Base-by-base conservation (phyloP, 1,284 basidiomycete genomes). In the Golubevia pallescens region DNA sequence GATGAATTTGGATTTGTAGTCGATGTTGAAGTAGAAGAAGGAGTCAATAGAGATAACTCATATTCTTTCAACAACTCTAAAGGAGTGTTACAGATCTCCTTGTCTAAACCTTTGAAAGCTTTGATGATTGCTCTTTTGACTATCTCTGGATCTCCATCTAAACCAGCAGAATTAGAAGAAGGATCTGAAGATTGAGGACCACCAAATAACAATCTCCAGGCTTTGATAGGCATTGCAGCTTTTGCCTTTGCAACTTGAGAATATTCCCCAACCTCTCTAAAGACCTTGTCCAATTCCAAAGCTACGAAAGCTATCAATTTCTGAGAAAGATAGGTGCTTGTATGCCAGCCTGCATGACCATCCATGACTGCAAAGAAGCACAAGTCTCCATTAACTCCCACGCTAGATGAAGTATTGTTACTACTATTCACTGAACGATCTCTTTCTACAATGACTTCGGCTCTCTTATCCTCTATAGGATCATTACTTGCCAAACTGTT, bases 321-420 rank as follows among this genome's bases (percentile, higher is more conserved):
- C 54, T 84, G 73, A 20, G 77, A 77, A 28, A 85, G 76, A 34
- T 82, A 62, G 28, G 69, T 69, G 21, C 73, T 73, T 23, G 82
- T 85, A 59, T 78, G 64, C 54, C 63, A 78, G 21, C 82, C 82
- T 20, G 78, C 76, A 58, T 85, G 82, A 14, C 82, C 82, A 62
- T 85, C 82, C 80, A 84, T 81, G 57, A 85, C 77, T 20, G 81
- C 78, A 52, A 84, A 84, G 73, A 85, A 85, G 63, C 14, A 57
- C 10, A 60, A 54, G 51, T 65, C 63, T 1, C 57, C 57, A 14
- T 34, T 51, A 32, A 53, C 53, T 8, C 3, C 52, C 16, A 28
- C 56, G 16, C 66, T 61, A 16, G 59, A 53, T 2, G 38, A n/a
- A n/a, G n/a, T n/a, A 3, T 28, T 61, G 28, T 34, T 28, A 61